Conservation (phyloP, 495 filamentous ascomycete species). For the Penicillium soppii region DNA sequence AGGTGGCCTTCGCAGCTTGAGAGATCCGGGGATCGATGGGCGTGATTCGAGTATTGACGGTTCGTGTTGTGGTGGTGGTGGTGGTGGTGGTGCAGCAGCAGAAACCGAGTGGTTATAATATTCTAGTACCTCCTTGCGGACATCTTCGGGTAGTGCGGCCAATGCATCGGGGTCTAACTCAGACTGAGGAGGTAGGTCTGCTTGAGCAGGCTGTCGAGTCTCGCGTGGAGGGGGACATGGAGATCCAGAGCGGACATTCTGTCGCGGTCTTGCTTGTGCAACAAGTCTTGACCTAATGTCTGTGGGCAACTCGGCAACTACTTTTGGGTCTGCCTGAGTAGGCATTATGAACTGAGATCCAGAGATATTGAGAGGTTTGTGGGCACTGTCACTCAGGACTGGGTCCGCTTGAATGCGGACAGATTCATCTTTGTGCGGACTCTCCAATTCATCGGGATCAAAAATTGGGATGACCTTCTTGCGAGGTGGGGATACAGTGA, state of each 20-base stretch:
- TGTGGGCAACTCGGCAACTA: conserved; percentile 72
- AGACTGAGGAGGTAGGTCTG: conserved; percentile 47
- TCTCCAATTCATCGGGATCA: conserved; percentile 60
- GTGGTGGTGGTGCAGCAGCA: conserved; percentile 11
- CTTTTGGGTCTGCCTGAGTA: conserved; percentile 69
- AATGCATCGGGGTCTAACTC: conserved; percentile 74
- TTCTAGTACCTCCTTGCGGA: conserved; percentile 74
- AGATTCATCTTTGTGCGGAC: conserved; percentile 63
- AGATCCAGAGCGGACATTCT: conserved; percentile 22
- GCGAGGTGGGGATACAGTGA: conserved; percentile 45
- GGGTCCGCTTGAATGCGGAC: conserved; percentile 43
- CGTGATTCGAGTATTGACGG: conserved; percentile 47
- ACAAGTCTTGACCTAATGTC: conserved; percentile 78
- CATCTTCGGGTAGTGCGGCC: conserved; percentile 74
- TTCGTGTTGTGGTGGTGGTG: no score
- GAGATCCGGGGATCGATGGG: conserved; percentile 33
- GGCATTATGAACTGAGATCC: conserved; percentile 91
- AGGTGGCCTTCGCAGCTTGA: conserved; percentile 45
- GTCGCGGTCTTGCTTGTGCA: conserved; percentile 42
- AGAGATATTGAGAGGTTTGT: conserved; percentile 68
- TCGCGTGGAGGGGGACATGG: conserved; percentile 32
- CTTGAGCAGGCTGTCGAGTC: conserved; percentile 1
- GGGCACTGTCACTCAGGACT: conserved; percentile 53
- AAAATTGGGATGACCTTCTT: conserved; percentile 21
- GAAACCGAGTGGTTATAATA: conserved; percentile 51